These are phyloP conservation scores for Dactylis glomerata DNA, from an alignment of 176 grass and related monocot genomes.

Conservation along the genomic window DNA sequence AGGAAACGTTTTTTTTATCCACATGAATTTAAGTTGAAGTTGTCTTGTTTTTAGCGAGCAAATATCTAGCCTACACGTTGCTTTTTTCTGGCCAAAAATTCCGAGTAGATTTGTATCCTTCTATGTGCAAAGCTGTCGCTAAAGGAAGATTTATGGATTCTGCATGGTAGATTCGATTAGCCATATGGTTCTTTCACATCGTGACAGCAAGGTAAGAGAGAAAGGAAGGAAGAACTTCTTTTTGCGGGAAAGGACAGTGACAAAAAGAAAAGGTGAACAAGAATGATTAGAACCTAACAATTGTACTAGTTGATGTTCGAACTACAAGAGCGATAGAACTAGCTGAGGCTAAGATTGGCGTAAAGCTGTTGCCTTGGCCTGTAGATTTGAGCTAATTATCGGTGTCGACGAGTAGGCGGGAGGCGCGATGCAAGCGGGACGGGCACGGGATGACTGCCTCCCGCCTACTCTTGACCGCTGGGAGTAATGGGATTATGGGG, in stretches of 20 bases:
- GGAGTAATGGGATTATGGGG: no score
- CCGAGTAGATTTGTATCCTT: not conserved
- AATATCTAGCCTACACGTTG: not conserved
- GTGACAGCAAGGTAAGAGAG: not conserved
- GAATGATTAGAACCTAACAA: not conserved
- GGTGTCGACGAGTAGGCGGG: no score
- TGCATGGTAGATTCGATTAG: not conserved
- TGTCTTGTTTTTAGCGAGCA: not conserved
- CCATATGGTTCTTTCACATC: not conserved
- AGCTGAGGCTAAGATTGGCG: not conserved
- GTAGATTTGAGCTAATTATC: not conserved
- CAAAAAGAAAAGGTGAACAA: not conserved
- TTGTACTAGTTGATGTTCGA: not conserved
- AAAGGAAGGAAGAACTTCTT: not conserved
- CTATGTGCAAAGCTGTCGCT: not conserved
- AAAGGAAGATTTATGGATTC: conserved; percentile 15
- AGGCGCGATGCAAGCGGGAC: no score
- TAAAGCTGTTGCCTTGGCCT: not conserved
- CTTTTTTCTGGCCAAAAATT: not conserved
- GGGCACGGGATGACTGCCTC: no score
- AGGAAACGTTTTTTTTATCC: not conserved
- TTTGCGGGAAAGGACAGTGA: not conserved
- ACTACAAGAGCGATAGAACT: not conserved
- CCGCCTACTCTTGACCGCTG: no score
- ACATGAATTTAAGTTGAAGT: not conserved